These are phyloP conservation scores for Rhododendron molle DNA, from an alignment of 148 eudicot species.

Conservation along the genomic window DNA sequence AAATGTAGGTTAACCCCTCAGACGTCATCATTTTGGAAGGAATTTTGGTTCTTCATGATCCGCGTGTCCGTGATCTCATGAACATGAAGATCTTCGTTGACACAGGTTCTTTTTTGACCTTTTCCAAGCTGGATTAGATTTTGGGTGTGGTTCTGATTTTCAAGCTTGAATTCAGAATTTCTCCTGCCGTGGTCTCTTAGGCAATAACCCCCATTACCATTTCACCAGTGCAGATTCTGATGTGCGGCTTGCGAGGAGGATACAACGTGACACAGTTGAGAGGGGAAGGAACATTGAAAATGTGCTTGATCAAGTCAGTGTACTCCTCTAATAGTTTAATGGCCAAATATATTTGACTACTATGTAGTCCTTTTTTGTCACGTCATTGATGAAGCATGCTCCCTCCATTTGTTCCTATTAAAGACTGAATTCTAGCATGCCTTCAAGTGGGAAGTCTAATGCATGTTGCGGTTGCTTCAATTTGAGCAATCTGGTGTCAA, in stretches of 20 bases:
- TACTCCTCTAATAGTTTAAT: neutral
- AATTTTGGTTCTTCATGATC: constrained; percentile 89
- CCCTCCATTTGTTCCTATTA: neutral
- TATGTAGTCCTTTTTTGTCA: neutral
- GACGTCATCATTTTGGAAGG: constrained; percentile 98
- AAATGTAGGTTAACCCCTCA: constrained; percentile 78
- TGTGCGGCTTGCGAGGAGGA: constrained; percentile 90
- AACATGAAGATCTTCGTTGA: constrained; percentile 99
- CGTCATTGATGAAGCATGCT: neutral
- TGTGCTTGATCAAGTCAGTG: constrained; percentile 79
- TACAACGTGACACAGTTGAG: constrained; percentile 79
- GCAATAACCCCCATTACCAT: constrained; percentile 18
- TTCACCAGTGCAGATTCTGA: constrained; percentile 85
- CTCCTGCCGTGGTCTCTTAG: neutral
- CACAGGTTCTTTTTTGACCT: constrained; percentile 70
- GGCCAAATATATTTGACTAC: neutral
- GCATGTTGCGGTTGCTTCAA: neutral
- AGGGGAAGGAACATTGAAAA: constrained; percentile 70
- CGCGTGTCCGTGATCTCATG: constrained; percentile 73
- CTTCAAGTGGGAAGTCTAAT: neutral
- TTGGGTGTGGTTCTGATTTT: neutral
- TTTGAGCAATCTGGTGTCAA: neutral
- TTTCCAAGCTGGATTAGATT: constrained; percentile 10
- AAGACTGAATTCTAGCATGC: neutral
- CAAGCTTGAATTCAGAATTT: neutral